A percentile compares a stretch with the other conserved stretches of the same genome.
These are phyloP conservation scores for Pseudogymnoascus sp. DNA, from an alignment of 2,329 filamentous ascomycete species.

Conservation along the genomic window DNA sequence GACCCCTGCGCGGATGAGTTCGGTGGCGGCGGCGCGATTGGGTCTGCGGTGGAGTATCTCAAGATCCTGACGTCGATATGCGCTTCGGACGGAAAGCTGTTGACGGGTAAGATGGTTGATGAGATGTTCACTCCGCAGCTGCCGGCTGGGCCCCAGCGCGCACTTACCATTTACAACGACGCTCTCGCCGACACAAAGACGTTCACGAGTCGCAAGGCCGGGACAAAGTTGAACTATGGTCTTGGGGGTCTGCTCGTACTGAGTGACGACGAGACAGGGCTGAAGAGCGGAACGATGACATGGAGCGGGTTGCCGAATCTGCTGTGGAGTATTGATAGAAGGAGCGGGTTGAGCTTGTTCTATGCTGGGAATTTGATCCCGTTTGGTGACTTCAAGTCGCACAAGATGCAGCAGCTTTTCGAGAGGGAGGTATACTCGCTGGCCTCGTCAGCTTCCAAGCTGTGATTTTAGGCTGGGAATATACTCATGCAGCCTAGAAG, in stretches of 20 bases:
- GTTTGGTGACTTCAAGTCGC: slow-evolving; percentile 31
- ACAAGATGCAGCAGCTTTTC: slow-evolving; percentile 29
- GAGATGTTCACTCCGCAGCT: slow-evolving; percentile 43
- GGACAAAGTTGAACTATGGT: slow-evolving; percentile 31
- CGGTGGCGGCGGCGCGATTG: slow-evolving; percentile 32
- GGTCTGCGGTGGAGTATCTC: slow-evolving; percentile 34
- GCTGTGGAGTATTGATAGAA: slow-evolving; percentile 37
- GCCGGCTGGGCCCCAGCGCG: slow-evolving; percentile 16
- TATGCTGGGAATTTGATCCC: slow-evolving; percentile 37
- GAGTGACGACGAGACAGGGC: slow-evolving; percentile 29
- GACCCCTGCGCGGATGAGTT: slow-evolving; percentile 16
- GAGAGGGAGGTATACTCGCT: slow-evolving; percentile 34
- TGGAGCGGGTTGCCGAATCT: slow-evolving; percentile 41
- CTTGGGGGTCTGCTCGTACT: slow-evolving; percentile 36
- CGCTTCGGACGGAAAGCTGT: slow-evolving; percentile 39
- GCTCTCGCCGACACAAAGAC: slow-evolving; percentile 7
- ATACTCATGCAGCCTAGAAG: not conserved
- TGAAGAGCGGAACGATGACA: slow-evolving; percentile 32
- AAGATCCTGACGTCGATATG: slow-evolving; percentile 40
- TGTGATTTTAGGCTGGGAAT: not conserved
- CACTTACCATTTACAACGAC: slow-evolving; percentile 23
- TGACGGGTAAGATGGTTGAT: slow-evolving; percentile 34
- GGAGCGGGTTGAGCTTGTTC: slow-evolving; percentile 33
- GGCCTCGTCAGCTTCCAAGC: not conserved
- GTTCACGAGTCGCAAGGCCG: slow-evolving; percentile 28